Evolutionary conservation across 163 green algal species (phyloP).

Genomic region (Prototheca wickerhamii): DNA sequence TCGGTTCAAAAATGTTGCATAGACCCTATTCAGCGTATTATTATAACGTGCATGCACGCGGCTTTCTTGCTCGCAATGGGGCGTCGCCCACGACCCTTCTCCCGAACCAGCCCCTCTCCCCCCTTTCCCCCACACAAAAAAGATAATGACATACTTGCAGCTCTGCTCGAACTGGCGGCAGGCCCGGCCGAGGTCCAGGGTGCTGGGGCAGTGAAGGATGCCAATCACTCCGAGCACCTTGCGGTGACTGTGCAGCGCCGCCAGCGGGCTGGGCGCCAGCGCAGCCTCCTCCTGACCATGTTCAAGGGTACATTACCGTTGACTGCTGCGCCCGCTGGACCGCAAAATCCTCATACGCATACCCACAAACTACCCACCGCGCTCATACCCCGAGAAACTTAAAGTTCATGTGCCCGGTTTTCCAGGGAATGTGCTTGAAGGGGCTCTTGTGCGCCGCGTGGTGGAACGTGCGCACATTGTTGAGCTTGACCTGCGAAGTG

Average conservation of each 20-base stretch:
- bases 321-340: no score
- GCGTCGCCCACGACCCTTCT: no score
- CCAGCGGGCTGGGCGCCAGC: slow-evolving; percentile 28
- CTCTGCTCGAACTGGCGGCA: slow-evolving; percentile 47
- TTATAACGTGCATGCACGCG: no score
- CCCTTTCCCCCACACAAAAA: no score
- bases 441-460: slow-evolving; percentile 56
- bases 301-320: no score
- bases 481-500: slow-evolving; percentile 42
- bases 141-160: slow-evolving; percentile 31
- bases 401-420: slow-evolving; percentile 66
- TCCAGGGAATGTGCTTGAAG: slow-evolving; percentile 68
- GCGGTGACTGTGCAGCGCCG: slow-evolving; percentile 48
- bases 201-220: slow-evolving; percentile 51
- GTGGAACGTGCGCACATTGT: slow-evolving; percentile 52
- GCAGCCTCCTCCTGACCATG: slow-evolving; percentile 44
- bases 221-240: slow-evolving; percentile 60
- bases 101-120: no score
- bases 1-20: neutral
- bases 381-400: slow-evolving; percentile 44
- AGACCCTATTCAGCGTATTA: no score
- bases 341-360: neutral
- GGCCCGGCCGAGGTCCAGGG: slow-evolving; percentile 23
- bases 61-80: no score
- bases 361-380: neutral